Percentiles rank a stretch among this genome's conserved stretches.
These are phyloP conservation scores for Rhododendron williamsianum DNA, from an alignment of 148 eudicot genomes.

Conservation along the genomic window DNA sequence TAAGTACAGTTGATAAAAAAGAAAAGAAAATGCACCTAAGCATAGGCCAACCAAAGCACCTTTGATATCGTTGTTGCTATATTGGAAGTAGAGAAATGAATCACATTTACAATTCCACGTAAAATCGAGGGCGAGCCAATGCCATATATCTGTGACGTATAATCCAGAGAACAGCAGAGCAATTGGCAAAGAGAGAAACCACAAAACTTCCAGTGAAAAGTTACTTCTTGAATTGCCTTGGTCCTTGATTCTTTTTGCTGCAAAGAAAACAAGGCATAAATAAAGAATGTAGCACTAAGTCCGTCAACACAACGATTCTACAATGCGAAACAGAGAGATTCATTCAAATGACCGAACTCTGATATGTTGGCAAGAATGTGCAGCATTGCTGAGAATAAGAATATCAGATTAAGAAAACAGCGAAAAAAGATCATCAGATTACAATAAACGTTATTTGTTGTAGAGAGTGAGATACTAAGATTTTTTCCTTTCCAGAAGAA, in stretches of 20 bases:
- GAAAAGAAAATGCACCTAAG: not conserved
- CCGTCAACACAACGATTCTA: not conserved
- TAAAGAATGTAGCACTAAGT: not conserved
- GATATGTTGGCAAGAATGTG: not conserved
- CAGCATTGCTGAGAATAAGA: not conserved
- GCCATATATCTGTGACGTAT: not conserved
- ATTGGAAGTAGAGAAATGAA: not conserved
- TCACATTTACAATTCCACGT: not conserved
- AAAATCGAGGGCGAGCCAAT: not conserved
- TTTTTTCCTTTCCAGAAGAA: not conserved
- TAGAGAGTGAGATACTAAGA: not conserved
- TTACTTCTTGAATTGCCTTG: constrained; percentile 25
- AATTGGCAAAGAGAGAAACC: not conserved
- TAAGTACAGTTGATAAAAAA: not conserved
- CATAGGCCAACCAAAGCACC: not conserved
- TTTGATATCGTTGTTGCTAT: not conserved
- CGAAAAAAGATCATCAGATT: not conserved
- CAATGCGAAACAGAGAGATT: not conserved
- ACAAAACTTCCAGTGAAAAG: not conserved
- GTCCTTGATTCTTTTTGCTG: constrained; percentile 31
- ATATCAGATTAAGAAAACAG: not conserved
- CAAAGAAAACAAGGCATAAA: constrained; percentile 12
- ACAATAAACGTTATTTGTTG: too few species aligned
- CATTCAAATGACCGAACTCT: not conserved
- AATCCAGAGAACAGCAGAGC: not conserved